These are phyloP conservation scores for Capsella rubella DNA, from an alignment of 441 rosid genomes.

Conservation along the genomic window DNA sequence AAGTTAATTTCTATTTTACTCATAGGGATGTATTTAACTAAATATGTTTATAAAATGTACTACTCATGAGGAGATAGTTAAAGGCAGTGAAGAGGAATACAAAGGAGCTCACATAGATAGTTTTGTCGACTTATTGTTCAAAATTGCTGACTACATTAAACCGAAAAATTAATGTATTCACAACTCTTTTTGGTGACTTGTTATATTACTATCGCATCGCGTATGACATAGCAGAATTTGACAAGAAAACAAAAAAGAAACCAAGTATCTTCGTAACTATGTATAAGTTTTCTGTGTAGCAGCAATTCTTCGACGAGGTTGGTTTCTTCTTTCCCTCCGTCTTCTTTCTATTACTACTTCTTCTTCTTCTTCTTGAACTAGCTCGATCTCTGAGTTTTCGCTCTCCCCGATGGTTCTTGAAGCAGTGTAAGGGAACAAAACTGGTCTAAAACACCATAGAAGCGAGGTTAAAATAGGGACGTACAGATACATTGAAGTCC, in stretches of 20 bases:
- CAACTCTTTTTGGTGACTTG: neutral
- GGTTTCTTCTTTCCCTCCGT: constrained; percentile 57
- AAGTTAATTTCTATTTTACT: too few species aligned
- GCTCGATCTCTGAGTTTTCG: constrained; percentile 12
- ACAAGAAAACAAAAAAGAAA: neutral
- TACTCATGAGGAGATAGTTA: constrained; percentile 40
- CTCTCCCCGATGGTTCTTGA: neutral
- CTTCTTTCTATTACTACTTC: constrained; percentile 47
- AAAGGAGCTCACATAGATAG: constrained; percentile 44
- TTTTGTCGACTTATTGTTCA: constrained; percentile 45
- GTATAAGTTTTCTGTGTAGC: constrained; percentile 18
- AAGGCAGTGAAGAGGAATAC: constrained; percentile 48
- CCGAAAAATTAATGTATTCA: neutral
- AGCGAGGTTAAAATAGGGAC: constrained; percentile 46
- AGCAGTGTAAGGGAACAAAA: constrained; percentile 48
- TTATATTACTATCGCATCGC: constrained; percentile 4
- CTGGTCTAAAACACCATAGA: constrained; percentile 52
- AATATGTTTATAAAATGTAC: too few species aligned
- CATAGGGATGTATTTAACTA: too few species aligned
- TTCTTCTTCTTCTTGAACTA: constrained; percentile 34
- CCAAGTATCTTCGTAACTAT: constrained; percentile 11
- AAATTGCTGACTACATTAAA: constrained; percentile 5
- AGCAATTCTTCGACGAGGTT: constrained; percentile 25
- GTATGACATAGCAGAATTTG: constrained; percentile 23
- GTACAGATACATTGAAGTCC: constrained; percentile 64